A percentile compares a stretch with the other conserved stretches of the same genome.
phyloP scores from a whole-genome alignment of 139 green algal genomes.

The Pycnococcus provasolii region DNA sequence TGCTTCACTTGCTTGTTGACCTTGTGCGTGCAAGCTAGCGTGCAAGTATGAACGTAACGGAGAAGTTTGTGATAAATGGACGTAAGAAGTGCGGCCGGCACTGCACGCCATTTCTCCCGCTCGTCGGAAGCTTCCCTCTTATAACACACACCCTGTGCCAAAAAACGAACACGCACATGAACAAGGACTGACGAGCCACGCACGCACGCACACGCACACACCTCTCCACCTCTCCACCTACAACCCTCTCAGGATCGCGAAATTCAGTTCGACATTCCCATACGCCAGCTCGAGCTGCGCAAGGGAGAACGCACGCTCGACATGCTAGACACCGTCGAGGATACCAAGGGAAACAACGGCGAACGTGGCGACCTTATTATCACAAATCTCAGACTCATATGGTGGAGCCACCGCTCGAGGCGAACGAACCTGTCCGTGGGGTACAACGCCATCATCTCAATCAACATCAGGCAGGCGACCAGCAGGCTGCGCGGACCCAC shows the following conservation, averaged over 20 bases:
- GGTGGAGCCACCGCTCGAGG: background rate
- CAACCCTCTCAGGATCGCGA: background rate
- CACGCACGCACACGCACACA: no score
- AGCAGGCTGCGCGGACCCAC: conserved; percentile 35
- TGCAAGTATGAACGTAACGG: no score
- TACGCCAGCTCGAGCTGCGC: conserved; percentile 6
- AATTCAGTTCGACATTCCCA: conserved; percentile 12
- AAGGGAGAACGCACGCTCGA: conserved; percentile 19
- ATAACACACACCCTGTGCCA: no score
- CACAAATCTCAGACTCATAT: conserved; percentile 22
- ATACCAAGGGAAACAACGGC: conserved; percentile 28
- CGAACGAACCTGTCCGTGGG: conserved; percentile 21
- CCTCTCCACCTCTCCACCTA: no score
- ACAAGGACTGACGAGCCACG: no score
- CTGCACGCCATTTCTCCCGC: no score
- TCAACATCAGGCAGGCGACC: conserved; percentile 34
- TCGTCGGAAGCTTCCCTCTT: no score
- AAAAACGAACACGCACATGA: no score
- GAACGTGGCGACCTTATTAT: conserved; percentile 15
- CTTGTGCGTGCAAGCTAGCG: no score
- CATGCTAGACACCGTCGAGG: conserved; percentile 15
- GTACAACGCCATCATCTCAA: conserved; percentile 39
- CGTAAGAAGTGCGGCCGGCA: no score
- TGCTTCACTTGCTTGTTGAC: no score
- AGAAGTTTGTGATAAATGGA: no score